A percentile compares a stretch with the other conserved stretches of the same genome.
phyloP scores from a whole-genome alignment of 1,284 basidiomycete genomes.

The Jaminaea rosea region DNA sequence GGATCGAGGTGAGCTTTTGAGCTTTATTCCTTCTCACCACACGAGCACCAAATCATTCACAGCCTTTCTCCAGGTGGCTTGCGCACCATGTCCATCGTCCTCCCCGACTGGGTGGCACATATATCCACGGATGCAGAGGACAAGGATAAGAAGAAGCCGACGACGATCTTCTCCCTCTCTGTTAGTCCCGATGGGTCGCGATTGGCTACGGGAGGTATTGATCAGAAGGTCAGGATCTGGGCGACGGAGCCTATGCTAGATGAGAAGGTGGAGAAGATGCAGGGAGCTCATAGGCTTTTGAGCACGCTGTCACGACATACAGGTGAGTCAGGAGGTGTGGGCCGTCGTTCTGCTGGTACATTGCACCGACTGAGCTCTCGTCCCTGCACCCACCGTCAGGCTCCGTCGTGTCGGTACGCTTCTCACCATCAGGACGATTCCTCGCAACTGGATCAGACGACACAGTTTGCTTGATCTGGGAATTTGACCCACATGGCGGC shows the following conservation, averaged over 20 bases:
- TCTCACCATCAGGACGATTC: constrained; percentile 88
- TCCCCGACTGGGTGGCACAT: constrained; percentile 46
- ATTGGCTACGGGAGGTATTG: constrained; percentile 85
- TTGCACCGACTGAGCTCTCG: background rate
- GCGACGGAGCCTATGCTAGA: constrained; percentile 84
- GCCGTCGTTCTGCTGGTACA: background rate
- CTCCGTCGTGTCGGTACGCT: constrained; percentile 84
- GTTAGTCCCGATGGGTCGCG: constrained; percentile 93
- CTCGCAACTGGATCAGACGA: constrained; percentile 95
- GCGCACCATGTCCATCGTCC: constrained; percentile 16
- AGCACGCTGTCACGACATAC: constrained; percentile 89
- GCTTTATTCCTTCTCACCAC: too few relatives aligned
- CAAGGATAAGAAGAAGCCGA: constrained; percentile 57
- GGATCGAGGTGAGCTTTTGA: too few relatives aligned
- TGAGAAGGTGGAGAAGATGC: constrained; percentile 58
- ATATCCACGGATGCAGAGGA: constrained; percentile 28
- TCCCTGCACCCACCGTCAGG: constrained; percentile 48
- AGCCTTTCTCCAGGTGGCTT: too few relatives aligned
- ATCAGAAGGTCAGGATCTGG: constrained; percentile 95
- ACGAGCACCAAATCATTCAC: too few relatives aligned
- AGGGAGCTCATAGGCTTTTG: constrained; percentile 71
- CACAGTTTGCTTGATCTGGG: constrained; percentile 91
- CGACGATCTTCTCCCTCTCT: constrained; percentile 82
- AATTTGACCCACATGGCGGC: constrained; percentile 58
- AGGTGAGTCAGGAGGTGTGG: constrained; percentile 48